phyloP scores from a whole-genome alignment of 2,329 filamentous ascomycete species.

The Cercospora sesami region DNA sequence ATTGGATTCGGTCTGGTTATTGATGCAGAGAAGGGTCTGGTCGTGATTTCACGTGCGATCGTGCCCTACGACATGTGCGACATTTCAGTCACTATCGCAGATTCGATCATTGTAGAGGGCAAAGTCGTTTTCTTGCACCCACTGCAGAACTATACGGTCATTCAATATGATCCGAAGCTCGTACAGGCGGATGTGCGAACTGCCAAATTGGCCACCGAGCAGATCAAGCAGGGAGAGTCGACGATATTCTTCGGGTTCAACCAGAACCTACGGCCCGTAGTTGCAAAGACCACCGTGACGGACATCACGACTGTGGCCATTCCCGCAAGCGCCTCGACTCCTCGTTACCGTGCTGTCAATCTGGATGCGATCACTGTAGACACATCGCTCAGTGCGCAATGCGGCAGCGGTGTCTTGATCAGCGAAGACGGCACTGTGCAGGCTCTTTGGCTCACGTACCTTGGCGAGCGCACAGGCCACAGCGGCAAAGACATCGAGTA shows the following conservation, averaged over 20 bases:
- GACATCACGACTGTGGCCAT: conserved; percentile 97
- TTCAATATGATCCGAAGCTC: conserved; percentile 89
- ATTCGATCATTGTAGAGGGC: conserved; percentile 90
- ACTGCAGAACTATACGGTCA: conserved; percentile 91
- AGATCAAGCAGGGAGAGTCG: conserved; percentile 87
- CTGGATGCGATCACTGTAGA: conserved; percentile 97
- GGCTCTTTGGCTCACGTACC: conserved; percentile 93
- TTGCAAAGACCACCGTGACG: conserved; percentile 90
- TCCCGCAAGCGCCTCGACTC: conserved; percentile 86
- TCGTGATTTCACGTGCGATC: conserved; percentile 89
- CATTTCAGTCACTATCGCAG: conserved; percentile 92
- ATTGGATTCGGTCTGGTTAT: conserved; percentile 97
- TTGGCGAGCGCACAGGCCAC: conserved; percentile 79
- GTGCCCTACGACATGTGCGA: conserved; percentile 97
- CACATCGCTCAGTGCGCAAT: conserved; percentile 85
- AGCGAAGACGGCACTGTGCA: conserved; percentile 89
- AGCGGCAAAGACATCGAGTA: conserved; percentile 92
- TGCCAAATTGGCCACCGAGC: conserved; percentile 75
- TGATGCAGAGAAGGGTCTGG: conserved; percentile 91
- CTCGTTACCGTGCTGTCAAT: conserved; percentile 91
- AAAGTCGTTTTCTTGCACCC: conserved; percentile 96
- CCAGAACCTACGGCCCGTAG: conserved; percentile 87
- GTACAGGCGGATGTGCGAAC: conserved; percentile 93
- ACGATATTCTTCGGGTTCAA: conserved; percentile 99
- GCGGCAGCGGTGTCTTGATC: conserved; percentile 89